Evolutionary conservation across 2,329 filamentous ascomycete species (phyloP), one percentile per base, ranked within the genome.

Genomic region (Fusarium sp.): DNA sequence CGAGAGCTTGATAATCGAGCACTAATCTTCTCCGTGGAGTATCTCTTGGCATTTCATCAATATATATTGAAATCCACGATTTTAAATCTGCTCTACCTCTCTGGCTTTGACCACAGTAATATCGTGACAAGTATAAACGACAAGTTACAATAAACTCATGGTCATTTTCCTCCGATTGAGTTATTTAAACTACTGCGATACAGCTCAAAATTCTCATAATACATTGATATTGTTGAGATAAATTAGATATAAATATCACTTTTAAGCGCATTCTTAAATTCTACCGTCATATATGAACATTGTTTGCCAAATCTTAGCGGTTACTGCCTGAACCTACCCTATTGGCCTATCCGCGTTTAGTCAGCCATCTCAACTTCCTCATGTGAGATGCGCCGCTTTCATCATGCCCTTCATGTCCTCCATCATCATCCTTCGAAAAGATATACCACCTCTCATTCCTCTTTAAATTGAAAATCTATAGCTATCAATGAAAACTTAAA

Each of bases 391-490:
- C 14, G 24, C 30, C 20, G n/a, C 41, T 36, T 28, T 26, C 18
- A 28, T 22, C 35, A 28, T 22, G 30, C 6, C 10, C 20, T n/a
- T 39, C 30, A 35, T 35, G 13, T 11, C 7, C 11, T 18, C 36
- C 35, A 22, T 20, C 45, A 28, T 35, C 10, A 9, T 17, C 13
- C 3, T 8, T 28, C 14, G 1, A n/a, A 28, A 9, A 26, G 1
- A 20, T 12, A 10, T 18, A 6, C 6, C 14, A 1, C 2, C 8
- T 30, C 13, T 36, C 11, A 24, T 8, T 17, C 11, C 1, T 6
- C 3, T 26, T n/a, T 0, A 8, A 1, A 8, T 18, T 1, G 1
- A 4, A 20, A 6, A 35, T 26, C 17, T 8, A 36, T 26, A 18
- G 13, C 15, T 22, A 14, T 10, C 13, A 18, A 8, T 15, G 7